These are phyloP conservation scores for Boletales sp. DNA, from an alignment of 768 basidiomycete species.

Conservation along the genomic window DNA sequence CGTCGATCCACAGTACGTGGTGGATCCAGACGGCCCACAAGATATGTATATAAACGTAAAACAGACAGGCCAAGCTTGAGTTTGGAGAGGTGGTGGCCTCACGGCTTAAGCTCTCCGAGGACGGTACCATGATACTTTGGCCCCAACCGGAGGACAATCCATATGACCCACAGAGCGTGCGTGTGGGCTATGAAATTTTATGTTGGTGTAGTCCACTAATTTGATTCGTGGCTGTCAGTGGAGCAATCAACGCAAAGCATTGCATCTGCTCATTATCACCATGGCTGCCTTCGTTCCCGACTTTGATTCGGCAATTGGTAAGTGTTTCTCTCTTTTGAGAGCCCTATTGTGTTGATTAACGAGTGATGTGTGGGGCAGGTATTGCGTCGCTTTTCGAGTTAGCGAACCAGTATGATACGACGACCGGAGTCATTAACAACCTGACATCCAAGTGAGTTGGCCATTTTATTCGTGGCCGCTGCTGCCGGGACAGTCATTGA, in stretches of 20 bases:
- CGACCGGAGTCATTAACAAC: constrained; percentile 46
- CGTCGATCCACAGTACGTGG: constrained; percentile 54
- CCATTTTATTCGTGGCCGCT: not conserved
- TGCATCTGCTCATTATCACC: constrained; percentile 47
- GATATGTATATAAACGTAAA: not conserved
- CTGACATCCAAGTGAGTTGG: constrained; percentile 40
- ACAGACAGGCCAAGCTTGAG: constrained; percentile 45
- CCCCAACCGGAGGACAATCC: constrained; percentile 50
- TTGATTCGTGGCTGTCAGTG: constrained; percentile 32
- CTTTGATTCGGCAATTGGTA: constrained; percentile 51
- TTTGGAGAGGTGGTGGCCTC: constrained; percentile 46
- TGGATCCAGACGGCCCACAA: not conserved
- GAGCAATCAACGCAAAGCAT: constrained; percentile 39
- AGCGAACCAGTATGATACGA: constrained; percentile 42
- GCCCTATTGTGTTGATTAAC: not conserved
- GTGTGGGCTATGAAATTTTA: constrained; percentile 5
- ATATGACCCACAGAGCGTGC: constrained; percentile 52
- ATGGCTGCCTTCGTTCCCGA: constrained; percentile 54
- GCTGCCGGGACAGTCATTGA: not conserved
- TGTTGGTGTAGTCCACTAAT: not conserved
- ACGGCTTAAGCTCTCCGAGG: constrained; percentile 42
- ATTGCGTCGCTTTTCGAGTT: constrained; percentile 50
- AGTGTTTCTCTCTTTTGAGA: not conserved
- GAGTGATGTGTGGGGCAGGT: constrained; percentile 25
- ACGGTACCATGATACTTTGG: constrained; percentile 49